A percentile compares a stretch with the other conserved stretches of the same genome.
Evolutionary conservation across 2,329 filamentous ascomycete genomes (phyloP).

Genomic region (Ophiostoma sp.): DNA sequence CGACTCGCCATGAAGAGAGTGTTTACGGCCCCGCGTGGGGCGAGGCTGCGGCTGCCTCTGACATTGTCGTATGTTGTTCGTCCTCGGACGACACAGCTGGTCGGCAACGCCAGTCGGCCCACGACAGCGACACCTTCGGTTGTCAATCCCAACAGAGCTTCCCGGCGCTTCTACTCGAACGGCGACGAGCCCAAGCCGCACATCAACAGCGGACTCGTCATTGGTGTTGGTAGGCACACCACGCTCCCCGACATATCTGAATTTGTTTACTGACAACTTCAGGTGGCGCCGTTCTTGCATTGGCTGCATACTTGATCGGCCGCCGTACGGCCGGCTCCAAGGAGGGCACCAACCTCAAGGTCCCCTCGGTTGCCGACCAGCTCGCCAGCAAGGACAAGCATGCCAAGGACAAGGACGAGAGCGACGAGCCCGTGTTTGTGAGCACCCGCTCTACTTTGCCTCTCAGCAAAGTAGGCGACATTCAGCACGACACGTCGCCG

Average conservation of each 20-base stretch:
- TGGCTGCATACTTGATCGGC: neutral
- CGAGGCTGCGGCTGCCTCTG: conserved; percentile 7
- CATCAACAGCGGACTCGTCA: neutral
- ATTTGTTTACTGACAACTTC: neutral
- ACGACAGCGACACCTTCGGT: neutral
- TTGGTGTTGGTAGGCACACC: neutral
- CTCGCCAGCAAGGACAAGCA: neutral
- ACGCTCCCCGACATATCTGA: neutral
- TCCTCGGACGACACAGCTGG: neutral
- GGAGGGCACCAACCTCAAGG: neutral
- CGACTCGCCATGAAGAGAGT: neutral
- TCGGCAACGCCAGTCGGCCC: neutral
- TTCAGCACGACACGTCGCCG: conserved; percentile 58
- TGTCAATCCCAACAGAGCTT: neutral
- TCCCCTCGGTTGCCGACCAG: neutral
- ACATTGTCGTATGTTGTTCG: neutral
- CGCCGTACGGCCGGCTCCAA: neutral
- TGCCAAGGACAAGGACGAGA: neutral
- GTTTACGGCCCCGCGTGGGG: neutral
- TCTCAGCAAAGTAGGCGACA: conserved; percentile 48
- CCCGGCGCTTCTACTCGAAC: neutral
- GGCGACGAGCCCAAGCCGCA: neutral
- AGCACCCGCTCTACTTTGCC: conserved; percentile 42
- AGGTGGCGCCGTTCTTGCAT: neutral
- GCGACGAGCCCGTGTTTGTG: neutral